phyloP scores from a whole-genome alignment of 1,284 basidiomycete genomes.

The Malassezia pachydermatis region DNA sequence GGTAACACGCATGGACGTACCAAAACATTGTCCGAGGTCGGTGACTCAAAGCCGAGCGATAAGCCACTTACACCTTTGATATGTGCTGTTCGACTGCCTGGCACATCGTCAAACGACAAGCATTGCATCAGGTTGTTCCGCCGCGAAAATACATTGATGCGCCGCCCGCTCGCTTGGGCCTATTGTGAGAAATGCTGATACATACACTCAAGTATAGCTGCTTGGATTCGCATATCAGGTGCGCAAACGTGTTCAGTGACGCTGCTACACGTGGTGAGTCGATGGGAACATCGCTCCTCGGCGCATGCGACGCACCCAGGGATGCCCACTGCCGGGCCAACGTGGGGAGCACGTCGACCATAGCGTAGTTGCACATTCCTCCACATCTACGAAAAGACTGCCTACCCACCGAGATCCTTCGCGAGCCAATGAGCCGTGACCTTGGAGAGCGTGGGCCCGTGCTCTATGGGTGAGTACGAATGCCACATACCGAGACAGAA shows the following conservation, averaged over 20 bases:
- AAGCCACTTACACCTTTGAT: conserved; percentile 9
- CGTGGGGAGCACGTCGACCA: conserved; percentile 11
- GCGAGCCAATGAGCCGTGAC: conserved; percentile 11
- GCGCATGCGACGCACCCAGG: conserved; percentile 13
- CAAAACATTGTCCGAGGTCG: conserved; percentile 7
- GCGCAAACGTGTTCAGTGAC: conserved; percentile 16
- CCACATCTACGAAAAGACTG: conserved; percentile 10
- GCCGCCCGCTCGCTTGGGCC: conserved; percentile 17
- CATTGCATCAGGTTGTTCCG: conserved; percentile 10
- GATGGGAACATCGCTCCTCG: neutral
- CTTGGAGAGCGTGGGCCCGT: neutral
- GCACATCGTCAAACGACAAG: conserved; percentile 11
- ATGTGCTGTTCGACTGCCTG: neutral
- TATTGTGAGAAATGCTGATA: neutral
- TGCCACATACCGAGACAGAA: conserved; percentile 14
- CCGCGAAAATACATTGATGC: conserved; percentile 8
- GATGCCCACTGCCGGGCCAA: conserved; percentile 17
- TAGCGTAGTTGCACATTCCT: neutral
- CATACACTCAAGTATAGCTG: conserved; percentile 12
- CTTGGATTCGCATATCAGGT: conserved; percentile 1
- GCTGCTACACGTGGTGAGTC: conserved; percentile 11
- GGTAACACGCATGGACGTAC: neutral
- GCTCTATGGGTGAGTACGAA: neutral
- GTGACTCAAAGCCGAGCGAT: conserved; percentile 6
- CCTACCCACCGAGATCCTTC: neutral